Evolutionary conservation across 352 stramenopile genomes (phyloP).

Genomic region (Pythium pyrilobum): DNA sequence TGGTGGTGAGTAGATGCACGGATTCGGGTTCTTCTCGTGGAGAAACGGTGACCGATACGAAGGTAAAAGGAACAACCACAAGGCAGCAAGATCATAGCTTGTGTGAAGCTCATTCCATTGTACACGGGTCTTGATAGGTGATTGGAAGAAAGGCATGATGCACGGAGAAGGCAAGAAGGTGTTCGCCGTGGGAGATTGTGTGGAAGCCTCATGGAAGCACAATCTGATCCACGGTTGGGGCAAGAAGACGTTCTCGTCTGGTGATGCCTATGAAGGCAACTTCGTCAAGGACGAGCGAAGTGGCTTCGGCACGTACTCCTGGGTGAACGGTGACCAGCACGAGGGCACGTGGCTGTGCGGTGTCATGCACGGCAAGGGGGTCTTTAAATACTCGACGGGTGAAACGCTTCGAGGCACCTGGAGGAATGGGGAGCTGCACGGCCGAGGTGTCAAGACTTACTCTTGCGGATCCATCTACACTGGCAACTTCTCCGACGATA

Average conservation of each 20-base stretch:
- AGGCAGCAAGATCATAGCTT: too few species aligned
- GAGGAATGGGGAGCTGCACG: conserved; percentile 35
- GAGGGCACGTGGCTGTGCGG: conserved; percentile 53
- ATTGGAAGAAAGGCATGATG: conserved; percentile 77
- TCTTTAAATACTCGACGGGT: conserved; percentile 33
- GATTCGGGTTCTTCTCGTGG: conserved; percentile 63
- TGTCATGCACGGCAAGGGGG: conserved; percentile 60
- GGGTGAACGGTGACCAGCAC: conserved; percentile 62
- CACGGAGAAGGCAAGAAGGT: conserved; percentile 70
- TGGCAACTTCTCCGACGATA: conserved; percentile 39
- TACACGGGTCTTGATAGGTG: conserved; percentile 23
- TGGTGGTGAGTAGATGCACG: conserved; percentile 52
- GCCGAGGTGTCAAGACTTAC: conserved; percentile 44
- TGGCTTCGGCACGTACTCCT: conserved; percentile 65
- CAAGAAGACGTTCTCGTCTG: conserved; percentile 55
- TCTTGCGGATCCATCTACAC: conserved; percentile 52
- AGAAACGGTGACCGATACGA: conserved; percentile 74
- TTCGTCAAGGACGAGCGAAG: conserved; percentile 57
- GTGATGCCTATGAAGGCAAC: conserved; percentile 64
- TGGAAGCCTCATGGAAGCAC: conserved; percentile 57
- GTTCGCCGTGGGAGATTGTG: conserved; percentile 48
- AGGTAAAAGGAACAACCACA: too few species aligned
- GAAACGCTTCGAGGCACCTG: conserved; percentile 44
- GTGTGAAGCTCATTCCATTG: neutral
- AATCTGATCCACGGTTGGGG: conserved; percentile 60